Conservation (phyloP, 495 filamentous ascomycete species). For the Aspergillus cristatus region DNA sequence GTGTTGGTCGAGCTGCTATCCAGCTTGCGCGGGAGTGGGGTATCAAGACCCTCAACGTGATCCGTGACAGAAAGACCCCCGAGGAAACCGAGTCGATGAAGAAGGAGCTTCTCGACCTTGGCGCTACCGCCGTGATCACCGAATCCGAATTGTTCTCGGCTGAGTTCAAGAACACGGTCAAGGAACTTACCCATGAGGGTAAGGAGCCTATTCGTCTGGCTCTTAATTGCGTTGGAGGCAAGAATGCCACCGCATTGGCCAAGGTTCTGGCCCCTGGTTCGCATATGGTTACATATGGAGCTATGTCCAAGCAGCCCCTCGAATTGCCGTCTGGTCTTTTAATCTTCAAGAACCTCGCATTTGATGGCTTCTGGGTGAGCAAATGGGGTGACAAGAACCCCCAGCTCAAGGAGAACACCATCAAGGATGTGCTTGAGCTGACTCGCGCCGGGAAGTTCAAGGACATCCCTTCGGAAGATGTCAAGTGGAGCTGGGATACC, state of each 20-base stretch:
- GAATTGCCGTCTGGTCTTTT: constrained; percentile 65
- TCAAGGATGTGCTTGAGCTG: constrained; percentile 70
- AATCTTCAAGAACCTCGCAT: constrained; percentile 83
- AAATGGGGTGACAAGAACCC: constrained; percentile 74
- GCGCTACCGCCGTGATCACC: constrained; percentile 73
- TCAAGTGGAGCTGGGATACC: constrained; percentile 74
- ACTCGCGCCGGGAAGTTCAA: constrained; percentile 67
- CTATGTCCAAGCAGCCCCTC: constrained; percentile 82
- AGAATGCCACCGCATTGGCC: constrained; percentile 63
- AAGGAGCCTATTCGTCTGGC: constrained; percentile 62
- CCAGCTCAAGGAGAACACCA: constrained; percentile 62
- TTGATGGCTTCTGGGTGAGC: constrained; percentile 92
- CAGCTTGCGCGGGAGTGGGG: constrained; percentile 81
- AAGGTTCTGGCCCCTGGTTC: constrained; percentile 55
- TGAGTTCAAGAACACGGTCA: constrained; percentile 52
- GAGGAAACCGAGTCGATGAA: constrained; percentile 59
- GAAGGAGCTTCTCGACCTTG: constrained; percentile 57
- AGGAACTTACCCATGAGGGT: constrained; percentile 60
- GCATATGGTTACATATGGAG: constrained; percentile 87
- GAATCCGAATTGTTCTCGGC: constrained; percentile 65
- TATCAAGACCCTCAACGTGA: constrained; percentile 74
- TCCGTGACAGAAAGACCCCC: constrained; percentile 55
- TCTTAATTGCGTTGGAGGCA: constrained; percentile 93
- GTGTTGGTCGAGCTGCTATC: constrained; percentile 80
- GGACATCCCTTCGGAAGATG: constrained; percentile 69